These are phyloP conservation scores for Phialophora tarda DNA, from an alignment of 2,329 filamentous ascomycete species.

Conservation along the genomic window DNA sequence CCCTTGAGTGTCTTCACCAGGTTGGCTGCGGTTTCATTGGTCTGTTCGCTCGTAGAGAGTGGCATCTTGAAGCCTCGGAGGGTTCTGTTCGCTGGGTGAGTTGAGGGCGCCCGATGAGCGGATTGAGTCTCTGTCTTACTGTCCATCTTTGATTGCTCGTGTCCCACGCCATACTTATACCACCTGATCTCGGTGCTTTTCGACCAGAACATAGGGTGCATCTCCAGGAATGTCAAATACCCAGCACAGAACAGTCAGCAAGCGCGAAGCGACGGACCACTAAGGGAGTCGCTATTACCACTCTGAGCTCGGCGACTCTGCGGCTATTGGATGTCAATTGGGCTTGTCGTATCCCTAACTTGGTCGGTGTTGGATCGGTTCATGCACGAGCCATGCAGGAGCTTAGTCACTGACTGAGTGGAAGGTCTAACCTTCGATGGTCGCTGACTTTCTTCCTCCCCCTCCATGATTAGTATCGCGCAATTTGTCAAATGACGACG, in stretches of 20 bases:
- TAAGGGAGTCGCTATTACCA: constrained; percentile 9
- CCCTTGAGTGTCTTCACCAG: constrained; percentile 48
- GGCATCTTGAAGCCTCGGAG: constrained; percentile 47
- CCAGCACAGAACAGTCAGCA: constrained; percentile 25
- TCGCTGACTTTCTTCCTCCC: background rate
- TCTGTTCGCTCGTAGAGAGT: constrained; percentile 51
- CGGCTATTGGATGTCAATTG: constrained; percentile 18
- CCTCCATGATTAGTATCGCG: constrained; percentile 10
- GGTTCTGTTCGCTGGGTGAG: constrained; percentile 3
- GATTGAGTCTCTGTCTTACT: background rate
- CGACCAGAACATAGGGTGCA: background rate
- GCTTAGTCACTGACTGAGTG: constrained; percentile 34
- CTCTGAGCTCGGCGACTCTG: background rate
- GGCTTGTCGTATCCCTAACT: constrained; percentile 20
- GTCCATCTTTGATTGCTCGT: background rate
- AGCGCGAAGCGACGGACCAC: constrained; percentile 16
- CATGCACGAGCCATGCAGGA: constrained; percentile 23
- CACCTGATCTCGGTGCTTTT: background rate
- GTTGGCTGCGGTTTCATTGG: constrained; percentile 47
- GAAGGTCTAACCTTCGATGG: background rate
- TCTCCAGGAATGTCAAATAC: constrained; percentile 23
- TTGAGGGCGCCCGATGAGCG: background rate
- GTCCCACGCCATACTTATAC: constrained; percentile 7
- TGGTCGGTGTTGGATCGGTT: constrained; percentile 1
- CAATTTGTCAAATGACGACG: constrained; percentile 16